Evolutionary conservation across 345 rosid species (phyloP).

Genomic region (Gossypium australe): DNA sequence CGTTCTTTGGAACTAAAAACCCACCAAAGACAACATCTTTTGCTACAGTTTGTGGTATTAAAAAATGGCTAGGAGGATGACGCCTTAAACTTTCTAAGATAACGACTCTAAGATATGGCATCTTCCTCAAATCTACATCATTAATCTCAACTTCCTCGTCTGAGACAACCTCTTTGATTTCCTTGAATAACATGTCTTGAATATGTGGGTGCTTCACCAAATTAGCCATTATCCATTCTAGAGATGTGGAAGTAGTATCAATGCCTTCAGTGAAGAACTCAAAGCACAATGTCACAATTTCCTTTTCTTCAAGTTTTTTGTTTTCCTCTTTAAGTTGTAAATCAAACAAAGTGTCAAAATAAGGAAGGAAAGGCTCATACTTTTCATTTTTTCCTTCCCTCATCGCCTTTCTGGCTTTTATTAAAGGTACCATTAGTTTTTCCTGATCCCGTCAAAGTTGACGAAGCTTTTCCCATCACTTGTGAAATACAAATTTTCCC

Average conservation of each 20-base stretch:
- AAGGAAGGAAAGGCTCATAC: not conserved
- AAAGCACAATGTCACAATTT: too few relatives aligned
- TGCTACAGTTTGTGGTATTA: not conserved
- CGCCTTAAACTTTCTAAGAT: not conserved
- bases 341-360: not conserved
- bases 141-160: not conserved
- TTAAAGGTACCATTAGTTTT: not conserved
- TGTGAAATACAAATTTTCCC: conserved; percentile 2
- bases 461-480: not conserved
- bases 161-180: not conserved
- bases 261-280: not conserved
- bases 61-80: not conserved
- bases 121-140: not conserved
- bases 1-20: conserved; percentile 26
- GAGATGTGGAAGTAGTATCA: not conserved
- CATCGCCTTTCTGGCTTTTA: not conserved
- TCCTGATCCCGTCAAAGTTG: not conserved
- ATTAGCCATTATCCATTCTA: not conserved
- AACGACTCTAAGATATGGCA: not conserved
- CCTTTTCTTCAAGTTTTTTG: not conserved
- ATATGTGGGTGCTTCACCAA: not conserved
- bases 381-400: not conserved
- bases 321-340: not conserved
- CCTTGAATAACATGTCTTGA: conserved; percentile 1
- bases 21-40: conserved; percentile 25